Percentiles rank a stretch among this genome's conserved stretches.
Evolutionary conservation across 495 filamentous ascomycete genomes (phyloP).

Genomic region (Penicillium canariense): DNA sequence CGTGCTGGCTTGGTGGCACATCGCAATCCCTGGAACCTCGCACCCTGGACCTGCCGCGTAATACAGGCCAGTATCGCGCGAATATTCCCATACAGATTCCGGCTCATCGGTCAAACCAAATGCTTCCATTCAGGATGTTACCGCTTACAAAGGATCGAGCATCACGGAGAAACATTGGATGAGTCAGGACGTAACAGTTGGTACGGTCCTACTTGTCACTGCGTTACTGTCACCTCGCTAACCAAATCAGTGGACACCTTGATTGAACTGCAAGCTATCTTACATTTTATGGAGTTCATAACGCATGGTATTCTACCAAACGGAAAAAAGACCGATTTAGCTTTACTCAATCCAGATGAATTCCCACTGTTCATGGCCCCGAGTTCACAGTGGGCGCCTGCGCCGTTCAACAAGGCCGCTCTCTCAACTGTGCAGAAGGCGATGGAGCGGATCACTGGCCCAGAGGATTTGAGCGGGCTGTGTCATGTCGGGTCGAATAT

Average conservation of each 20-base stretch:
- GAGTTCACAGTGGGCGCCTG: conserved; percentile 10
- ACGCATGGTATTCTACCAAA: conserved; percentile 3
- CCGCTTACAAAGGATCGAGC: conserved; percentile 2
- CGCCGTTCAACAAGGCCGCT: conserved; percentile 5
- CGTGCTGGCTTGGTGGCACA: too few species aligned
- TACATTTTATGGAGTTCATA: conserved; percentile 8
- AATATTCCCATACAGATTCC: conserved; percentile 10
- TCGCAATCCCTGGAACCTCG: too few species aligned
- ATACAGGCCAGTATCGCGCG: conserved; percentile 4
- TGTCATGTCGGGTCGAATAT: conserved; percentile 31
- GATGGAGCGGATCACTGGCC: conserved; percentile 17
- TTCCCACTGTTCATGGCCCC: conserved; percentile 6
- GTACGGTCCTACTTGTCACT: conserved; percentile 1
- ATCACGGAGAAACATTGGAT: conserved; percentile 12
- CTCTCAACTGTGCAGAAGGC: conserved; percentile 4
- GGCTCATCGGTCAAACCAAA: neutral
- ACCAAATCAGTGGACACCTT: conserved; percentile 6
- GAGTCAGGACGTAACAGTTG: neutral
- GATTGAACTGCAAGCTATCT: conserved; percentile 2
- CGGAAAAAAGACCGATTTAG: conserved; percentile 9
- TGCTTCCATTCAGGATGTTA: neutral
- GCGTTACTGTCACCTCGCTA: neutral
- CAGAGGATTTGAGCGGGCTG: conserved; percentile 13
- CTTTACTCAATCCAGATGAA: conserved; percentile 8
- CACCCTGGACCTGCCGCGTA: conserved; percentile 6